A percentile compares a stretch with the other conserved stretches of the same genome.
phyloP scores from a whole-genome alignment of 2,329 filamentous ascomycete species.

The Septoria petroselini region DNA sequence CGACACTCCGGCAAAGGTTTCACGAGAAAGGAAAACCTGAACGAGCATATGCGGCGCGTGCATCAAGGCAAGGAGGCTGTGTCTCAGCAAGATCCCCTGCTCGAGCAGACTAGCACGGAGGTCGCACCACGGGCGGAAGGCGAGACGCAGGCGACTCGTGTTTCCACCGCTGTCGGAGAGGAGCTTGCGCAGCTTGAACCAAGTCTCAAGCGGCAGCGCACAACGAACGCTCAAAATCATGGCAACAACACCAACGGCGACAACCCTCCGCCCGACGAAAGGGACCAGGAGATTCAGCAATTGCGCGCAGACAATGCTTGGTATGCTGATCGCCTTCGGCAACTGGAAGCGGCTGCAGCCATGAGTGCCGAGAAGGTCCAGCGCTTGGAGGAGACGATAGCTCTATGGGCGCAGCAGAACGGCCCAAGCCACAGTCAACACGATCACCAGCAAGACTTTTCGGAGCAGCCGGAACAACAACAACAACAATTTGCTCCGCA shows the following conservation, averaged over 20 bases:
- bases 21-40: conserved; percentile 87
- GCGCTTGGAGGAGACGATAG: conserved; percentile 16
- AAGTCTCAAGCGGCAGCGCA: conserved; percentile 15
- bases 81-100: conserved; percentile 21
- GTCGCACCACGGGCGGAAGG: conserved; percentile 21
- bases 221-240: conserved; percentile 7
- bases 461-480: conserved; percentile 6
- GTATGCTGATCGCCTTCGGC: conserved; percentile 39
- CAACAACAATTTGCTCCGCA: conserved; percentile 2
- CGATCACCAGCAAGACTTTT: conserved; percentile 2
- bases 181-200: conserved; percentile 6
- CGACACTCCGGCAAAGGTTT: conserved; percentile 85
- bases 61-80: conserved; percentile 48
- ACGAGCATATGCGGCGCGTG: conserved; percentile 88
- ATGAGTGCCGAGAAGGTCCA: conserved; percentile 13
- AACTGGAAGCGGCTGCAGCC: conserved; percentile 24
- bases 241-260: neutral
- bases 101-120: conserved; percentile 17
- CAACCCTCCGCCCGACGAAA: conserved; percentile 23
- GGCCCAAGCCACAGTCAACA: conserved; percentile 6
- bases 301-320: conserved; percentile 43
- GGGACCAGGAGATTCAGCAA: conserved; percentile 41
- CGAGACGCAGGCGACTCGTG: conserved; percentile 19
- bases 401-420: conserved; percentile 16
- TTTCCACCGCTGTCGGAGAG: conserved; percentile 4